Conservation (phyloP, 2,329 filamentous ascomycete genomes). For the Elsinoe australis region DNA sequence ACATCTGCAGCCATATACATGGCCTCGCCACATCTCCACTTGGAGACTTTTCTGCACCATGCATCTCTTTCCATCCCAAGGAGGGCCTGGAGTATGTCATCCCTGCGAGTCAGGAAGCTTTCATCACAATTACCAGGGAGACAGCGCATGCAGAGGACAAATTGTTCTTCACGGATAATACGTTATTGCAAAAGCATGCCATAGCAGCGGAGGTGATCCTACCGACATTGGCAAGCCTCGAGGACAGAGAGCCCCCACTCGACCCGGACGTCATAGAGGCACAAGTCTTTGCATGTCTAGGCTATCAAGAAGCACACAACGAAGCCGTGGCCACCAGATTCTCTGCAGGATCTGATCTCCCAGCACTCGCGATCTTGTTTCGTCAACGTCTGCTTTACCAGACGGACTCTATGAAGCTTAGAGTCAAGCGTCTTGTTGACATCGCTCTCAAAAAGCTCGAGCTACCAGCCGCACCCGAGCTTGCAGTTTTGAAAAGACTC, state of each 20-base stretch:
- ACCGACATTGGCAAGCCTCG: neutral
- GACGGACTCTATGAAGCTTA: constrained; percentile 6
- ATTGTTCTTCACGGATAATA: neutral
- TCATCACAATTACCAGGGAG: constrained; percentile 21
- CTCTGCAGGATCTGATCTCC: neutral
- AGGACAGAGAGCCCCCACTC: neutral
- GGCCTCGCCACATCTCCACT: constrained; percentile 44
- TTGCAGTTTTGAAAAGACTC: constrained; percentile 17
- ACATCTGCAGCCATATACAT: constrained; percentile 46
- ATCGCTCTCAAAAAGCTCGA: constrained; percentile 9
- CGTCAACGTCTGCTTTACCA: constrained; percentile 6
- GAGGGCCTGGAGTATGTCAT: constrained; percentile 52
- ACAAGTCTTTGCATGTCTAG: neutral
- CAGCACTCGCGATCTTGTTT: neutral
- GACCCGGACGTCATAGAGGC: neutral
- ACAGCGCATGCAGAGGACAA: constrained; percentile 1
- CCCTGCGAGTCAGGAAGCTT: constrained; percentile 35
- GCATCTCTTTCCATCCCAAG: constrained; percentile 48
- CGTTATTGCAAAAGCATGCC: neutral
- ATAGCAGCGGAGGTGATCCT: neutral
- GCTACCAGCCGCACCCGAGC: constrained; percentile 15
- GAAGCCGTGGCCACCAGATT: neutral
- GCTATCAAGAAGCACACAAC: neutral
- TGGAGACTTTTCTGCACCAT: constrained; percentile 42
- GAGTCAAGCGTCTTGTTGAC: constrained; percentile 12